Conservation (phyloP, 148 eudicot species). For the Beta vulgaris region DNA sequence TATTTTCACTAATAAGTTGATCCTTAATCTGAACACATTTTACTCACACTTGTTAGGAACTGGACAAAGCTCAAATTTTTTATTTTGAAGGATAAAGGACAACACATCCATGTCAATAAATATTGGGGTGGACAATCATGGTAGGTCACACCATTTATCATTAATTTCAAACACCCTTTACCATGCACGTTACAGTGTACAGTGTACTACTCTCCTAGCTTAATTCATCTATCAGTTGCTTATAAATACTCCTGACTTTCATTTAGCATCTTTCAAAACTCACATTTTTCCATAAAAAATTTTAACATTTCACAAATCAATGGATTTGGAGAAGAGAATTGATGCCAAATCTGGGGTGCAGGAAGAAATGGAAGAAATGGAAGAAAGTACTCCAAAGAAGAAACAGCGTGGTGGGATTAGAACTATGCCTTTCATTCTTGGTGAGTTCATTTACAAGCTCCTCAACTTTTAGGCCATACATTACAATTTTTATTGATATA, state of each 20-base stretch:
- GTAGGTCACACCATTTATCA: conserved; percentile 21
- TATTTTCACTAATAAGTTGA: too few species aligned
- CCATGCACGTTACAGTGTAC: conserved; percentile 4
- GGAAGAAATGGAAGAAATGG: conserved; percentile 25
- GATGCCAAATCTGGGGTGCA: conserved; percentile 12
- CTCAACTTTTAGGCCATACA: neutral
- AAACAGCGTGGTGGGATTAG: conserved; percentile 59
- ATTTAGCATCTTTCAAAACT: neutral
- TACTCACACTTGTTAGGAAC: too few species aligned
- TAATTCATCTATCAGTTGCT: neutral
- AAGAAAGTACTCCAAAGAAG: conserved; percentile 28
- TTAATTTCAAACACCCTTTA: neutral
- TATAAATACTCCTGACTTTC: conserved; percentile 17
- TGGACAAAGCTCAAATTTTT: too few species aligned
- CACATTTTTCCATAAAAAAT: conserved; percentile 3
- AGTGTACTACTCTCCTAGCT: neutral
- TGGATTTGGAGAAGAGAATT: conserved; percentile 32
- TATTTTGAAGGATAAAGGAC: too few species aligned
- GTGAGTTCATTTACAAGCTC: conserved; percentile 40
- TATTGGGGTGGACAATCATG: neutral
- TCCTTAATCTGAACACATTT: too few species aligned
- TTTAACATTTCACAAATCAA: neutral
- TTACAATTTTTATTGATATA: too few species aligned
- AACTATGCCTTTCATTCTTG: conserved; percentile 86
- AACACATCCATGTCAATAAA: neutral